A percentile compares a stretch with the other conserved stretches of the same genome.
These are phyloP conservation scores for Aeschynomene evenia DNA, from an alignment of 306 rosid genomes.

Conservation along the genomic window DNA sequence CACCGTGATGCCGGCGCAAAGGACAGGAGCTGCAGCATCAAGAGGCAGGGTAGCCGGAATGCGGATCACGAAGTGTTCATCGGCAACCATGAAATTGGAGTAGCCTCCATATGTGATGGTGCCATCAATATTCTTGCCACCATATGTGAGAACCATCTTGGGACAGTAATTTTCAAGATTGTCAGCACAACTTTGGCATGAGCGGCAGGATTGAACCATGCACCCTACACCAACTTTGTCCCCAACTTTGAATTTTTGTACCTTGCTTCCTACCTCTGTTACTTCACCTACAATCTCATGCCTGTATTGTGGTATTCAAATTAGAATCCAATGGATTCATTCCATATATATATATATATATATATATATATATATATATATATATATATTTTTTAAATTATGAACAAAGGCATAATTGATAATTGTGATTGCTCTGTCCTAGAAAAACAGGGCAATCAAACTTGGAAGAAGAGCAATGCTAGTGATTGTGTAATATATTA, in stretches of 20 bases:
- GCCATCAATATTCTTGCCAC: slow-evolving; percentile 35
- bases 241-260: slow-evolving; percentile 40
- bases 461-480: not conserved
- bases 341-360: not conserved
- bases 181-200: slow-evolving; percentile 37
- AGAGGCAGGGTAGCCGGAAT: slow-evolving; percentile 34
- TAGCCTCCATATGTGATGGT: slow-evolving; percentile 43
- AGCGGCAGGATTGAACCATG: slow-evolving; percentile 44
- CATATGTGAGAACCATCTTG: slow-evolving; percentile 35
- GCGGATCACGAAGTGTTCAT: slow-evolving; percentile 33
- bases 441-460: not conserved
- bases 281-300: slow-evolving; percentile 53
- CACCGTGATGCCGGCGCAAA: slow-evolving; percentile 47
- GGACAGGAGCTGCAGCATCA: slow-evolving; percentile 47
- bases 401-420: not conserved
- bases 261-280: slow-evolving; percentile 47
- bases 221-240: slow-evolving; percentile 54
- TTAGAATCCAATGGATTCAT: not conserved
- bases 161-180: slow-evolving; percentile 51
- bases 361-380: no score
- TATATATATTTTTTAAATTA: no score
- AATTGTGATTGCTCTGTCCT: not conserved
- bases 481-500: not conserved
- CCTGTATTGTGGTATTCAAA: slow-evolving; percentile 15
- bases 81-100: slow-evolving; percentile 40